Evolutionary conservation across 2,329 filamentous ascomycete genomes (phyloP).

Genomic region (Ophiostoma sp.): DNA sequence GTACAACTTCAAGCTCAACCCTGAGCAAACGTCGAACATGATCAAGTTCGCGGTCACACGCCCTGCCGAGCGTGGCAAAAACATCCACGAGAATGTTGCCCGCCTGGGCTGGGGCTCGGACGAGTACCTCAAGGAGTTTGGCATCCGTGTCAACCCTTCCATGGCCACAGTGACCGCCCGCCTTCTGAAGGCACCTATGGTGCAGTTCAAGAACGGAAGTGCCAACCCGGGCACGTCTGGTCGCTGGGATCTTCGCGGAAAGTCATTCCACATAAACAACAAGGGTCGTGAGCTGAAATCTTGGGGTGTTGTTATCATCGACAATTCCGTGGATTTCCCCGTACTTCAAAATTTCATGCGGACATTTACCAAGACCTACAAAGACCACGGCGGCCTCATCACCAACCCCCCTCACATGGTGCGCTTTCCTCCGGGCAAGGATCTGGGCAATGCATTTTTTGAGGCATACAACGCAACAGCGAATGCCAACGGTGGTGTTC

Average conservation of each 20-base stretch:
- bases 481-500: conserved; percentile 47
- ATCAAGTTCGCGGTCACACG: conserved; percentile 87
- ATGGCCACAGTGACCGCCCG: conserved; percentile 66
- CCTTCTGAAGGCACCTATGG: conserved; percentile 63
- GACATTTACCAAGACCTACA: conserved; percentile 44
- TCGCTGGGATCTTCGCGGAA: conserved; percentile 81
- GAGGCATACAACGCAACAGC: conserved; percentile 50
- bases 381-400: conserved; percentile 47
- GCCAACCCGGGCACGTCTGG: conserved; percentile 62
- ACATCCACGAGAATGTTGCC: conserved; percentile 63
- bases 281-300: conserved; percentile 49
- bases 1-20: conserved; percentile 58
- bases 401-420: conserved; percentile 35
- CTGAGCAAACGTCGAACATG: conserved; percentile 70
- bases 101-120: conserved; percentile 66
- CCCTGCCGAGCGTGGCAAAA: conserved; percentile 60
- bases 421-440: conserved; percentile 30
- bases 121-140: conserved; percentile 65
- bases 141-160: conserved; percentile 59
- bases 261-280: conserved; percentile 69
- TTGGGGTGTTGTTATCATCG: conserved; percentile 71
- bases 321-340: conserved; percentile 47
- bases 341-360: conserved; percentile 55
- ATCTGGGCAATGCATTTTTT: conserved; percentile 45
- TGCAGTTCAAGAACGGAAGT: conserved; percentile 59